These are phyloP conservation scores for Jamesozyma hellenica DNA, from an alignment of 805 yeast species.

Conservation along the genomic window DNA sequence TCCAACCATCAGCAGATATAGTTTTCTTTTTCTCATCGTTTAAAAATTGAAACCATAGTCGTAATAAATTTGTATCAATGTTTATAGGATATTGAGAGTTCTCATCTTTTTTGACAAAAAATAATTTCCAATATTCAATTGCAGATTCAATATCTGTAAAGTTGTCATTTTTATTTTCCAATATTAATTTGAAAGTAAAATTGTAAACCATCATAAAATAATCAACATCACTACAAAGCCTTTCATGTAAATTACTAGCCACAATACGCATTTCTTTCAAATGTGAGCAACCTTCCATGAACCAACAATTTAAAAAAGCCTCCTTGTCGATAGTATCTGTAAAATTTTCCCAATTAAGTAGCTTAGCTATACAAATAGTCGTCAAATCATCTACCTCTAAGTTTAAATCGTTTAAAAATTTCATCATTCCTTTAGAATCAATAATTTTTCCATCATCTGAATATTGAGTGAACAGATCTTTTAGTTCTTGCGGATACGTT, in stretches of 20 bases:
- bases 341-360: conserved; percentile 36
- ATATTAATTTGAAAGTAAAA: conserved; percentile 57
- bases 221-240: conserved; percentile 29
- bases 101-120: conserved; percentile 32
- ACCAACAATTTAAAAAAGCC: conserved; percentile 19
- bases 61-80: conserved; percentile 28
- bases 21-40: conserved; percentile 33
- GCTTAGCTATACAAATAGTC: conserved; percentile 60
- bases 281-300: conserved; percentile 24
- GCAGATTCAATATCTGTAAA: conserved; percentile 51
- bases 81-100: conserved; percentile 7
- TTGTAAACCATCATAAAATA: conserved; percentile 53
- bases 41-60: conserved; percentile 53
- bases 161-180: conserved; percentile 50
- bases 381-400: conserved; percentile 65
- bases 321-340: conserved; percentile 14
- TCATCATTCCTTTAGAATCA: conserved; percentile 70
- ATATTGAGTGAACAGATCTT: conserved; percentile 13
- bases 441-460: conserved; percentile 32
- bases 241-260: conserved; percentile 27
- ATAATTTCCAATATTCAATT: conserved; percentile 64
- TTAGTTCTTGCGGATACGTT: conserved; percentile 13
- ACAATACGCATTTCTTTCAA: conserved; percentile 39
- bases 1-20: conserved; percentile 73
- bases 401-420: conserved; percentile 55